A percentile compares a stretch with the other conserved stretches of the same genome.
Evolutionary conservation across 345 rosid genomes (phyloP).

Genomic region (Viola odorata): DNA sequence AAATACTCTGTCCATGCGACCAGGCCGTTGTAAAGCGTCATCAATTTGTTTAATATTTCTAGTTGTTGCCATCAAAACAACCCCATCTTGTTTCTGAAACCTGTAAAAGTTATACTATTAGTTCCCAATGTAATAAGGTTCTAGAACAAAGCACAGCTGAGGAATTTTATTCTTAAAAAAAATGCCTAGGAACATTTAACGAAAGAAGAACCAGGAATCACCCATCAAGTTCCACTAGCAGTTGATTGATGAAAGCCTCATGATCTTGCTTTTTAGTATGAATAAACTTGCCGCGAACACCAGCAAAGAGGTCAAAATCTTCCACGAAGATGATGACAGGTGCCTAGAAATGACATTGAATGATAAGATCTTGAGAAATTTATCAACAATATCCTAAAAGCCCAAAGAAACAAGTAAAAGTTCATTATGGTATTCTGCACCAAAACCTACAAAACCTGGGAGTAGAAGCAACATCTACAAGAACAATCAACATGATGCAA

Average conservation of each 20-base stretch:
- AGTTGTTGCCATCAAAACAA: slow-evolving; percentile 96
- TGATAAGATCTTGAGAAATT: slow-evolving; percentile 1
- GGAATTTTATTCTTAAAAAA: slow-evolving; percentile 7
- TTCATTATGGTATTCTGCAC: background rate
- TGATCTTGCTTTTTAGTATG: slow-evolving; percentile 94
- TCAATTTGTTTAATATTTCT: slow-evolving; percentile 85
- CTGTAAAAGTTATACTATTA: slow-evolving; percentile 32
- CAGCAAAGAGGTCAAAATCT: slow-evolving; percentile 96
- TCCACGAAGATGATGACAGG: slow-evolving; percentile 94
- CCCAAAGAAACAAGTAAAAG: background rate
- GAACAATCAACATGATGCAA: background rate
- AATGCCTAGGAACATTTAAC: background rate
- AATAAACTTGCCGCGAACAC: slow-evolving; percentile 87
- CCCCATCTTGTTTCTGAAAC: slow-evolving; percentile 97
- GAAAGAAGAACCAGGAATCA: slow-evolving; percentile 27
- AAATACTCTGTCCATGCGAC: slow-evolving; percentile 94
- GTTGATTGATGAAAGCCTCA: slow-evolving; percentile 95
- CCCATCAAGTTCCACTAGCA: slow-evolving; percentile 99
- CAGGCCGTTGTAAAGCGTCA: slow-evolving; percentile 87
- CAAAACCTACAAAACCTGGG: background rate
- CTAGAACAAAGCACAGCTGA: slow-evolving; percentile 10
- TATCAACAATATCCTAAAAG: background rate
- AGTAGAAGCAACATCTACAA: no score
- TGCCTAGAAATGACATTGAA: slow-evolving; percentile 47
- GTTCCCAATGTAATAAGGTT: slow-evolving; percentile 9